Percentiles rank a stretch among this genome's conserved stretches.
Evolutionary conservation across 2,329 filamentous ascomycete species (phyloP).

Genomic region (Bipolaris victoriae): DNA sequence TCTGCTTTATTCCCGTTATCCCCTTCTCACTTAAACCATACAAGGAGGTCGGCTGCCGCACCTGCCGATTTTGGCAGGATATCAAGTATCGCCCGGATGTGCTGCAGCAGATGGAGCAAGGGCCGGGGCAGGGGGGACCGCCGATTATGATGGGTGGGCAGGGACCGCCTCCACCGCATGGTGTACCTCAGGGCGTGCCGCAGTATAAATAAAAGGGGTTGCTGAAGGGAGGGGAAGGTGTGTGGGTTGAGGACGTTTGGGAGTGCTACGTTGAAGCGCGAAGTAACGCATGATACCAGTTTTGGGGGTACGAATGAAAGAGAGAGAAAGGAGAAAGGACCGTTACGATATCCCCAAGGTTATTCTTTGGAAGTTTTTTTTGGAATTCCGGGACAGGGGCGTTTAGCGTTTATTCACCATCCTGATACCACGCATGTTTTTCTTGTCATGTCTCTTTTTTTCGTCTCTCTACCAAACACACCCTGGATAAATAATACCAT

Average conservation of each 20-base stretch:
- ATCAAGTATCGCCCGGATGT: conserved; percentile 53
- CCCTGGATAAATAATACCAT: not conserved
- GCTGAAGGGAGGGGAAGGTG: no score
- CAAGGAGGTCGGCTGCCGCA: conserved; percentile 71
- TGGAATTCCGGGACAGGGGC: not conserved
- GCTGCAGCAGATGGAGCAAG: conserved; percentile 37
- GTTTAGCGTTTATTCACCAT: not conserved
- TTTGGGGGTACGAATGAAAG: not conserved
- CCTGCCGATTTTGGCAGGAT: conserved; percentile 74
- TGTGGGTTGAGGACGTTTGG: not conserved
- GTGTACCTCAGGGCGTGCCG: conserved; percentile 18
- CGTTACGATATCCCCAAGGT: not conserved
- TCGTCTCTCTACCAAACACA: not conserved
- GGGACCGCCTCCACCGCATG: conserved; percentile 14
- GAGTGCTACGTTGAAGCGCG: not conserved
- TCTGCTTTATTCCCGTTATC: conserved; percentile 77
- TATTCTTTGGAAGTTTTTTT: not conserved
- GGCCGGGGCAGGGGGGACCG: not conserved
- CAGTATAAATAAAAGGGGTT: conserved; percentile 17
- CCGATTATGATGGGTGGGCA: conserved; percentile 35
- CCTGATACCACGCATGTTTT: not conserved
- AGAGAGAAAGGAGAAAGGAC: not conserved
- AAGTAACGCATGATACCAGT: not conserved
- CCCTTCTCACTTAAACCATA: conserved; percentile 66
- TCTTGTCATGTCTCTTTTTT: not conserved